Conservation (phyloP, 2,329 filamentous ascomycete genomes). For the Pyricularia sp. region DNA sequence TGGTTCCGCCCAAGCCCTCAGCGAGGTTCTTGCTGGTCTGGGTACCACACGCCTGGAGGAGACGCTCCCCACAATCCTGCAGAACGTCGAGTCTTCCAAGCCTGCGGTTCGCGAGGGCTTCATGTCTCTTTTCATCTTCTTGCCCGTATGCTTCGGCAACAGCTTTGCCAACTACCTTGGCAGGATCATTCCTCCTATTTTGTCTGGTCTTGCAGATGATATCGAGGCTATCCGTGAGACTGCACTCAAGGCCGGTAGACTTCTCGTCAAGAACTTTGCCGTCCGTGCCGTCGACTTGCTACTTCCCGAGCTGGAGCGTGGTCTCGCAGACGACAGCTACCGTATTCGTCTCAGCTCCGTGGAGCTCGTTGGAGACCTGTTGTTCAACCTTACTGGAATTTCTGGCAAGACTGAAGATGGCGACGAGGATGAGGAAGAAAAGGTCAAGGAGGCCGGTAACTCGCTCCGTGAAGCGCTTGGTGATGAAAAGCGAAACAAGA, state of each 20-base stretch:
- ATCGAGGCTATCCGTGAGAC: slow-evolving; percentile 95
- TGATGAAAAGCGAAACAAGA: slow-evolving; percentile 93
- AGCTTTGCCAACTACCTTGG: slow-evolving; percentile 94
- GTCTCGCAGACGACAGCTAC: slow-evolving; percentile 94
- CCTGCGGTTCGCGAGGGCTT: slow-evolving; percentile 90
- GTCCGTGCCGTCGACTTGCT: slow-evolving; percentile 89
- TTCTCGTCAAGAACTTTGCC: slow-evolving; percentile 97
- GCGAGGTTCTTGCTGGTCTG: slow-evolving; percentile 89
- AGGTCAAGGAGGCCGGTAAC: slow-evolving; percentile 74
- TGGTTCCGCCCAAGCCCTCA: slow-evolving; percentile 91
- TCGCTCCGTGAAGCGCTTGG: slow-evolving; percentile 93
- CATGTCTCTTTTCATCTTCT: slow-evolving; percentile 99
- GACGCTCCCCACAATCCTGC: slow-evolving; percentile 88
- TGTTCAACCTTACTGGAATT: slow-evolving; percentile 97
- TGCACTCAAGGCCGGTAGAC: slow-evolving; percentile 83
- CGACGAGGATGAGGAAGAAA: slow-evolving; percentile 65
- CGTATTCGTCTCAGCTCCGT: slow-evolving; percentile 97
- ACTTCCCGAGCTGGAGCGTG: slow-evolving; percentile 88
- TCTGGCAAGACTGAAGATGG: slow-evolving; percentile 58
- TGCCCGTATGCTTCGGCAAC: slow-evolving; percentile 98
- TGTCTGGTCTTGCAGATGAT: slow-evolving; percentile 90
- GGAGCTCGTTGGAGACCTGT: slow-evolving; percentile 87
- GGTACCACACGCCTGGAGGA: slow-evolving; percentile 91
- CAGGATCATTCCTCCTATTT: slow-evolving; percentile 90
- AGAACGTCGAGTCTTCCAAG: slow-evolving; percentile 90